Evolutionary conservation across 345 rosid genomes (phyloP).

Genomic region (Brassica rapa): DNA sequence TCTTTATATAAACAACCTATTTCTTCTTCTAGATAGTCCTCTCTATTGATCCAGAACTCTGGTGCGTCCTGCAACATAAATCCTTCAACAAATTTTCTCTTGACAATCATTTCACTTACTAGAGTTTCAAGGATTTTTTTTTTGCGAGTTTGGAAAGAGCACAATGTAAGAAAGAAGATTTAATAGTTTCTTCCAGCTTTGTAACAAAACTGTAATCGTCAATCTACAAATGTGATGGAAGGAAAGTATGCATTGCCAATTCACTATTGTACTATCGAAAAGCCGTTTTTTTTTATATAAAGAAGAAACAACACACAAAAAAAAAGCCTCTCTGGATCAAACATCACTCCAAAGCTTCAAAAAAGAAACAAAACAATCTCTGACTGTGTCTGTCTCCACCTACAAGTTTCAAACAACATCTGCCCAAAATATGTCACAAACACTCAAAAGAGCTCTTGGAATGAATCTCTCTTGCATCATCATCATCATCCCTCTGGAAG

Average conservation of each 20-base stretch:
- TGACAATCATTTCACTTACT: too few species aligned
- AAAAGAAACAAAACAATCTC: slow-evolving; percentile 53
- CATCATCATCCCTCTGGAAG: slow-evolving; percentile 20
- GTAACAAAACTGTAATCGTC: too few species aligned
- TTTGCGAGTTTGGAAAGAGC: too few species aligned
- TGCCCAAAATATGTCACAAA: slow-evolving; percentile 29
- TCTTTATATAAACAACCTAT: too few species aligned
- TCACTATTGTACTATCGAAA: slow-evolving; percentile 25
- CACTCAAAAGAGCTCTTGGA: slow-evolving; percentile 15
- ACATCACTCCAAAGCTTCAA: slow-evolving; percentile 33
- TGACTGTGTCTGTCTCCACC: slow-evolving; percentile 60
- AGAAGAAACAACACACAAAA: slow-evolving; percentile 53
- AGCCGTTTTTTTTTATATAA: slow-evolving; percentile 41
- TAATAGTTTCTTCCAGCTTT: too few species aligned
- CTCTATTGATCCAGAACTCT: too few species aligned
- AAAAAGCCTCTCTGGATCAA: slow-evolving; percentile 53
- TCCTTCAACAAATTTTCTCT: too few species aligned
- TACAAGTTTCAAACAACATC: slow-evolving; percentile 52
- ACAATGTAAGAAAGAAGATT: too few species aligned
- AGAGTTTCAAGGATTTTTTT: too few species aligned
- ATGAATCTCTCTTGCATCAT: slow-evolving; percentile 16
- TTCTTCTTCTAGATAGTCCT: too few species aligned
- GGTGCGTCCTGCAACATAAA: too few species aligned
- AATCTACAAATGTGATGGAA: slow-evolving; percentile 18
- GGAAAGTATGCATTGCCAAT: slow-evolving; percentile 26